These are phyloP conservation scores for Apophysomyces sp. DNA, from an alignment of 371 early-diverging fungal species.

Conservation along the genomic window DNA sequence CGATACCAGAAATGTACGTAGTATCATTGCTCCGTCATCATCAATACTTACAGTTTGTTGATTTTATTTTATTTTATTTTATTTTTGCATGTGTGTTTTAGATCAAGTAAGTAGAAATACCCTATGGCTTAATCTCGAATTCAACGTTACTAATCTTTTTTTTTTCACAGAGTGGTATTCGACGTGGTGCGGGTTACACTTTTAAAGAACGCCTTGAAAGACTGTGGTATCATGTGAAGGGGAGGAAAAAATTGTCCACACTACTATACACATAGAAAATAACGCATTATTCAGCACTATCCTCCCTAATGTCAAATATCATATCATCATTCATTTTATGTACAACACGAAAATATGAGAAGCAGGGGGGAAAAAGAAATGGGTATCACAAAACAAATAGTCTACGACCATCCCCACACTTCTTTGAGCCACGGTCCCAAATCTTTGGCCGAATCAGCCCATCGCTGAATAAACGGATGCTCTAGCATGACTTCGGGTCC, in stretches of 20 bases:
- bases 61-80: neutral
- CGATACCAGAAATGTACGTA: conserved; percentile 64
- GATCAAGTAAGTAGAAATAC: no score
- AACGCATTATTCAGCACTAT: neutral
- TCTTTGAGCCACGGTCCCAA: conserved; percentile 50
- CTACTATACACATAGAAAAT: neutral
- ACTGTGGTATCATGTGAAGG: conserved; percentile 4
- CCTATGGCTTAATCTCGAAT: no score
- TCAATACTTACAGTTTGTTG: neutral
- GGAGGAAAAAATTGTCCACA: neutral
- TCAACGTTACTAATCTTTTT: neutral
- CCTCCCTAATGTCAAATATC: neutral
- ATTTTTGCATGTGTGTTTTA: neutral
- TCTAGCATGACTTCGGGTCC: conserved; percentile 72
- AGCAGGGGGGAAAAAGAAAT: neutral
- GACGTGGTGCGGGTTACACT: conserved; percentile 68
- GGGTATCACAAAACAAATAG: conserved; percentile 9
- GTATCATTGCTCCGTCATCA: neutral
- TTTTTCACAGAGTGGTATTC: conserved; percentile 48
- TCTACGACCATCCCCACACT: conserved; percentile 50
- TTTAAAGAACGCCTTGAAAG: conserved; percentile 14
- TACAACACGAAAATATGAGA: neutral
- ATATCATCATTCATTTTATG: neutral
- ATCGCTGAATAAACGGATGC: conserved; percentile 56
- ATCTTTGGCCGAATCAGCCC: conserved; percentile 37